These are phyloP conservation scores for Corymbia citriodora DNA, from an alignment of 441 rosid genomes.

Conservation along the genomic window DNA sequence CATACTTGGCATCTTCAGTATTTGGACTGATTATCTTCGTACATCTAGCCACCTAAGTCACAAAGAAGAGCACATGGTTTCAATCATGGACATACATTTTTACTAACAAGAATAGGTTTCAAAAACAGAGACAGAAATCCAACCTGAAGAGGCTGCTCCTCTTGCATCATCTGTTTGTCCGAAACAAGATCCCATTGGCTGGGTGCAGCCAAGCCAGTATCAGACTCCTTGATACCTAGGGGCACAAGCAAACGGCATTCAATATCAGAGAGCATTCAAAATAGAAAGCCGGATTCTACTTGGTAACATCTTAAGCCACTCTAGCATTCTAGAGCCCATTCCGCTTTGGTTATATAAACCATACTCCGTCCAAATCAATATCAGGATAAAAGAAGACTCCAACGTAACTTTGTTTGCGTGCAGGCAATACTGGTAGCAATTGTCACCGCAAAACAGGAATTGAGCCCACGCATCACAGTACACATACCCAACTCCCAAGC, in stretches of 20 bases:
- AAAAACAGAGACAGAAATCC: background rate
- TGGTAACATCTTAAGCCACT: background rate
- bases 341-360: background rate
- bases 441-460: background rate
- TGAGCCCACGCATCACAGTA: background rate
- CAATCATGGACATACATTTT: background rate
- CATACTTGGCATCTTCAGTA: conserved; percentile 94
- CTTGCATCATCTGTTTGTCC: conserved; percentile 99
- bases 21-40: conserved; percentile 93
- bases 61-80: background rate
- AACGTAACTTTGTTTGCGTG: background rate
- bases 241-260: background rate
- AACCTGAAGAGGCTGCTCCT: conserved; percentile 97
- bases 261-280: background rate
- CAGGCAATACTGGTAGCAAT: background rate
- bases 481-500: background rate
- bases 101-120: background rate
- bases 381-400: background rate
- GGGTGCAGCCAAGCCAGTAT: conserved; percentile 93
- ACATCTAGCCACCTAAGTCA: conserved; percentile 81
- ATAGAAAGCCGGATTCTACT: background rate
- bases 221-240: conserved; percentile 93
- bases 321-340: background rate
- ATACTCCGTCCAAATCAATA: background rate
- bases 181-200: conserved; percentile 99